phyloP scores from a whole-genome alignment of 2,329 filamentous ascomycete genomes.

The Fusarium guadeloupense region DNA sequence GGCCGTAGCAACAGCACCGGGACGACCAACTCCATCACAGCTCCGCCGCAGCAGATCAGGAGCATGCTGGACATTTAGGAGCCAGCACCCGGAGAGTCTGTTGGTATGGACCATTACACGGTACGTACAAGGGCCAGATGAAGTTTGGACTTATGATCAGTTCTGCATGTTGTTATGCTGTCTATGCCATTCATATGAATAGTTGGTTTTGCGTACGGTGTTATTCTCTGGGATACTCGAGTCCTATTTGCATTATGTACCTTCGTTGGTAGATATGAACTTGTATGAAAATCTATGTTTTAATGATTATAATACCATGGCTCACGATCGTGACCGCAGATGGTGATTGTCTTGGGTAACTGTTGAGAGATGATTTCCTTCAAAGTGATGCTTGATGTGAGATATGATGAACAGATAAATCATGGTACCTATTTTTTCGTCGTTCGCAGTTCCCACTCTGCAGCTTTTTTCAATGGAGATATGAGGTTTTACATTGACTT shows the following conservation, averaged over 20 bases:
- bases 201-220: conserved; percentile 15
- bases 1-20: conserved; percentile 57
- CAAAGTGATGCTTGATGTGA: not conserved
- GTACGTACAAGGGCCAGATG: not conserved
- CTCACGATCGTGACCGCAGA: not conserved
- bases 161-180: conserved; percentile 13
- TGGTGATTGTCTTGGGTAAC: not conserved
- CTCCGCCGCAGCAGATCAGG: conserved; percentile 62
- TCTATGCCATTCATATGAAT: conserved; percentile 14
- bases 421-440: too few relatives aligned
- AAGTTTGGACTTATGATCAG: conserved; percentile 3
- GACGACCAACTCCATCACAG: conserved; percentile 57
- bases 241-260: not conserved
- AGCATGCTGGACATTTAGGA: conserved; percentile 67
- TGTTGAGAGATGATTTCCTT: not conserved
- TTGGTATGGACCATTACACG: not conserved
- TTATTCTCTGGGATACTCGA: not conserved
- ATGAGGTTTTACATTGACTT: too few relatives aligned
- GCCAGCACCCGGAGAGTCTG: not conserved
- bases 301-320: conserved; percentile 20
- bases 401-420: too few relatives aligned
- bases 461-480: too few relatives aligned
- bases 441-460: too few relatives aligned
- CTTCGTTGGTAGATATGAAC: conserved; percentile 12
- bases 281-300: conserved; percentile 24